These are phyloP conservation scores for Talaromyces sp. DNA, from an alignment of 2,329 filamentous ascomycete species.

Conservation along the genomic window DNA sequence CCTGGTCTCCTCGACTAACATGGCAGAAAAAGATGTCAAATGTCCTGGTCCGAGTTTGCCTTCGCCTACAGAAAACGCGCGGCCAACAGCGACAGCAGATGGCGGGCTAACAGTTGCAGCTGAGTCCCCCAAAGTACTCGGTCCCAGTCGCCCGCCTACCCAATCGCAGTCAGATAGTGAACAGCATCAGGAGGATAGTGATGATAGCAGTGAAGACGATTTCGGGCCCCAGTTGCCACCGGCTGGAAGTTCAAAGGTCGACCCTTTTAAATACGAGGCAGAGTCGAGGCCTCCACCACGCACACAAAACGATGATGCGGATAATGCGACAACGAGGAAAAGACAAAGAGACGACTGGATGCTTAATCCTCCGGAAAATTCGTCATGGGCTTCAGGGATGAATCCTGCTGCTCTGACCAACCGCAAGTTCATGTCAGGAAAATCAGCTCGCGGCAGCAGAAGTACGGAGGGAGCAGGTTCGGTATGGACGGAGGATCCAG, in stretches of 20 bases:
- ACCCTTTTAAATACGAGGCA: neutral
- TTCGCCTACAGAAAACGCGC: neutral
- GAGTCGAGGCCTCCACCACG: neutral
- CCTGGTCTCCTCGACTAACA: neutral
- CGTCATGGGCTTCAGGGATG: conserved; percentile 52
- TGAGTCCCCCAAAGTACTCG: conserved; percentile 38
- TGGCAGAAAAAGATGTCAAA: neutral
- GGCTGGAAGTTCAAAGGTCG: neutral
- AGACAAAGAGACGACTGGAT: conserved; percentile 69
- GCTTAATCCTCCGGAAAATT: conserved; percentile 60
- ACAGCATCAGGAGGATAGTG: conserved; percentile 23
- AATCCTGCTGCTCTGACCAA: conserved; percentile 78
- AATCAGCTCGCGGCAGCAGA: conserved; percentile 46
- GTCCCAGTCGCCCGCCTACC: conserved; percentile 50
- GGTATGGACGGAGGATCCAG: conserved; percentile 86
- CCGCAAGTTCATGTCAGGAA: conserved; percentile 72
- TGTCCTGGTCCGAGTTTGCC: neutral
- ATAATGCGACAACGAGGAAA: neutral
- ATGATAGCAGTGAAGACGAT: conserved; percentile 37
- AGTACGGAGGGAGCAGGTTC: conserved; percentile 43
- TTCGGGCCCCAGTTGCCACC: conserved; percentile 30
- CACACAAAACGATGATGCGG: neutral
- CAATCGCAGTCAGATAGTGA: conserved; percentile 23
- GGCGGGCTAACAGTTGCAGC: neutral
- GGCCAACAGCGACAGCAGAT: neutral